A percentile compares a stretch with the other conserved stretches of the same genome.
These are phyloP conservation scores for Chalciporus chontae DNA, from an alignment of 768 basidiomycete genomes.

Conservation along the genomic window DNA sequence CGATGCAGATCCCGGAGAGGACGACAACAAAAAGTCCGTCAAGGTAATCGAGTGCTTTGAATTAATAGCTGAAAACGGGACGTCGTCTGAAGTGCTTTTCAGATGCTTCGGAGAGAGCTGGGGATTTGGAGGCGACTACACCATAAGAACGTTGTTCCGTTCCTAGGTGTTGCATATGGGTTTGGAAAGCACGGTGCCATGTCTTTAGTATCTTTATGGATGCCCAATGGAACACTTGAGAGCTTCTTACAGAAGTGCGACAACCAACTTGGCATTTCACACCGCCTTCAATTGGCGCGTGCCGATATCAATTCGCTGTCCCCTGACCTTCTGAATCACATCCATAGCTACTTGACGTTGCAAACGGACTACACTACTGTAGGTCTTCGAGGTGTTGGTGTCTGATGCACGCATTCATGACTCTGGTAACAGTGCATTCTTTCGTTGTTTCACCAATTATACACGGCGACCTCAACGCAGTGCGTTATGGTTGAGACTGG, in stretches of 20 bases:
- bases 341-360: conserved; percentile 11
- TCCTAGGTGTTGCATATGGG: conserved; percentile 23
- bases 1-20: not conserved
- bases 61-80: too few relatives aligned
- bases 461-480: conserved; percentile 18
- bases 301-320: conserved; percentile 1
- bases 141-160: conserved; percentile 26
- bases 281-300: conserved; percentile 16
- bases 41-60: not conserved
- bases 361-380: conserved; percentile 16
- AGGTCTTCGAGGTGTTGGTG: not conserved
- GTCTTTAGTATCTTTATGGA: conserved; percentile 32
- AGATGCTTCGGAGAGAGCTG: conserved; percentile 28
- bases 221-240: conserved; percentile 24
- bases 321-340: conserved; percentile 19
- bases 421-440: conserved; percentile 10
- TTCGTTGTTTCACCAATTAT: not conserved
- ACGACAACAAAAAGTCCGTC: not conserved
- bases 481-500: not conserved
- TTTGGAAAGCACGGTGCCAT: conserved; percentile 22
- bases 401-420: not conserved
- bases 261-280: not conserved
- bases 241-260: conserved; percentile 12
- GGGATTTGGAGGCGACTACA: conserved; percentile 27
- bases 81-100: accelerated